Base-by-base conservation (phyloP, 306 rosid genomes). In the Glycine tomentella region DNA sequence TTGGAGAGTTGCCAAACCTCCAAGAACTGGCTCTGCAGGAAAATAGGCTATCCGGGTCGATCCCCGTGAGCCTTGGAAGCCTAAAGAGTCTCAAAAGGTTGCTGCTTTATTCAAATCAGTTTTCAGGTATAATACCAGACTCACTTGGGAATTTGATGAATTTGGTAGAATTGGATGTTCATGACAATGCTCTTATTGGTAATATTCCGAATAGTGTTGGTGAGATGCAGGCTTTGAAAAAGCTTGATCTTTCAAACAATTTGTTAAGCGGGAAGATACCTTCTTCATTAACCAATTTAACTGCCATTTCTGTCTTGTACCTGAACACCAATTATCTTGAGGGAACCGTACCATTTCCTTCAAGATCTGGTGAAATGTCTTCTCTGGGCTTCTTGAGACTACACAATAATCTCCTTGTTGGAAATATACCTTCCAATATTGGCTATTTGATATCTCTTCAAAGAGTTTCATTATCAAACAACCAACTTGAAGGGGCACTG, bases 341-440 rank as follows among this genome's bases (percentile, higher is more conserved):
- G 63, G 92, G 92, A 68, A 46, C 63, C 59, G 87, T 89, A 38
- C 84, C 83, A 20, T 89, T 89, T 72, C 88, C 90, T 52, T 84
- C 84, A 57, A 84, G 72, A 61, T 80, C 75, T 31, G 85, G 58
- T 36, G 82, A 80, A 57, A 69, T 89, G 90, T 70, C 88, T 57
- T 84, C 69, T 34, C 82, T 89, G 7, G 61, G 73, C 31, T 83
- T 89, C 69, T 45, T 87, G 50, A 83, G 87, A 40, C 90, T 89
- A 45, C 81, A 89, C 48, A 15, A 76, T 49, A 89, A 89, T 62
- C 79, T 42, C 20, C 82, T 89, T 7, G 68, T 55, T 7, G 92
- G 92, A 11, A 81, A 69, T 14, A 84, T 87, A 66, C 88, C 87
- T 42, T 13, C 68, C 38, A 74, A 40, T 57, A 70, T 90, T 62